phyloP scores from a whole-genome alignment of 331 rosid species.

The Pyrus hybrid region DNA sequence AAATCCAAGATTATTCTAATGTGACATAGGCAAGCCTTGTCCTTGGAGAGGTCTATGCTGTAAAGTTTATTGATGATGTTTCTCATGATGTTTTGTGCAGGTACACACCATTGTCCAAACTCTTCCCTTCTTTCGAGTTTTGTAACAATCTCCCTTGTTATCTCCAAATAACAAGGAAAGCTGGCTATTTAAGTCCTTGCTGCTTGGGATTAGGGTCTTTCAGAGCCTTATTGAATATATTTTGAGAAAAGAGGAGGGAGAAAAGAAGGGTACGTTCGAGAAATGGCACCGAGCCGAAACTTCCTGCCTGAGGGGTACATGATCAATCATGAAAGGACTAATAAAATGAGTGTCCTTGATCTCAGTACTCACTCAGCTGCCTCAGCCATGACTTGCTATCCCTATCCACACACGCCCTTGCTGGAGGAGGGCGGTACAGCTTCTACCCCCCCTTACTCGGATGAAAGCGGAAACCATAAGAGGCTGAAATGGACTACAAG shows the following conservation, averaged over 20 bases:
- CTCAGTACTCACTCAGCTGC: constrained; percentile 13
- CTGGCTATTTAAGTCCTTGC: constrained; percentile 4
- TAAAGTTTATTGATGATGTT: too few species aligned
- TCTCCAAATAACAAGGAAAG: neutral
- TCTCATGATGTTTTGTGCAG: too few species aligned
- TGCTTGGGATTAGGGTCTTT: constrained; percentile 3
- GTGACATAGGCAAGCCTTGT: neutral
- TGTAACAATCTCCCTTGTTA: neutral
- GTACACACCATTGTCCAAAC: neutral
- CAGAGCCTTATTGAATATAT: constrained; percentile 44
- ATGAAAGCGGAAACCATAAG: constrained; percentile 36
- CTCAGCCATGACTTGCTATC: constrained; percentile 18
- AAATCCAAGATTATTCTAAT: neutral
- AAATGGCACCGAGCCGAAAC: constrained; percentile 8
- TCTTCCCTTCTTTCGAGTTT: neutral
- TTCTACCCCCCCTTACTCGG: constrained; percentile 15
- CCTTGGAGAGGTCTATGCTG: neutral
- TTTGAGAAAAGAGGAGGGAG: constrained; percentile 6
- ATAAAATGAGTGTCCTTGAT: neutral
- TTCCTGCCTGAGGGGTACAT: neutral
- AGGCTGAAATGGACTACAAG: constrained; percentile 22
- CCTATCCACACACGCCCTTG: constrained; percentile 5
- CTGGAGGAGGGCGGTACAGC: neutral
- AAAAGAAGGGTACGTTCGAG: neutral
- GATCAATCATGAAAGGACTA: neutral